phyloP scores from a whole-genome alignment of 352 stramenopile genomes.

The Globisporangium canariense region DNA sequence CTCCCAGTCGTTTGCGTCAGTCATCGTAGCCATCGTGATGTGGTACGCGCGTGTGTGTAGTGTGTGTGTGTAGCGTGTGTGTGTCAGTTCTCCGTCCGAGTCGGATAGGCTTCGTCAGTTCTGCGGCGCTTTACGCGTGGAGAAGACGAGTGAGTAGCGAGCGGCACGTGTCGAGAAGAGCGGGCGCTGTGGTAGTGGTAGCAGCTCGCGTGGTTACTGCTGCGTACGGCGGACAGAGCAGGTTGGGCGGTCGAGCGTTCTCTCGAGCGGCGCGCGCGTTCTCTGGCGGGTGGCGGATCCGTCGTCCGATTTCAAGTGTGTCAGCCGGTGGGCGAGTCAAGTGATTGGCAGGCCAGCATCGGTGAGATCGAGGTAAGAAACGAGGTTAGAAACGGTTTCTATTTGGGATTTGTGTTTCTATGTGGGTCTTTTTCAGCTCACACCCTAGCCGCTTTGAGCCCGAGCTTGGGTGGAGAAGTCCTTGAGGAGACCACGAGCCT shows the following conservation, averaged over 20 bases:
- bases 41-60: neutral
- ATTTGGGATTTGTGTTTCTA: too few species aligned
- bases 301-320: neutral
- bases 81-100: neutral
- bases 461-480: neutral
- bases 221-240: neutral
- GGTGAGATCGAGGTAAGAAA: too few species aligned
- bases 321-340: neutral
- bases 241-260: neutral
- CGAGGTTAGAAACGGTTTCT: too few species aligned
- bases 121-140: neutral
- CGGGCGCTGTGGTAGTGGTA: neutral
- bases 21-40: constrained; percentile 22
- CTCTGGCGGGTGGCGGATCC: constrained; percentile 1
- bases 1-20: constrained; percentile 45
- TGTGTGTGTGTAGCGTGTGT: neutral
- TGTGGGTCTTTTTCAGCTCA: too few species aligned
- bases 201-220: neutral
- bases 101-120: constrained; percentile 1
- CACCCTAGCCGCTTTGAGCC: neutral
- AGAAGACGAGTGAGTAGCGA: neutral
- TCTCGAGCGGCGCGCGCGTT: neutral
- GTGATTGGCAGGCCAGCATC: too few species aligned
- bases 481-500: neutral
- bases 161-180: neutral